These are phyloP conservation scores for Albizia julibrissin DNA, from an alignment of 306 rosid genomes.

Conservation along the genomic window DNA sequence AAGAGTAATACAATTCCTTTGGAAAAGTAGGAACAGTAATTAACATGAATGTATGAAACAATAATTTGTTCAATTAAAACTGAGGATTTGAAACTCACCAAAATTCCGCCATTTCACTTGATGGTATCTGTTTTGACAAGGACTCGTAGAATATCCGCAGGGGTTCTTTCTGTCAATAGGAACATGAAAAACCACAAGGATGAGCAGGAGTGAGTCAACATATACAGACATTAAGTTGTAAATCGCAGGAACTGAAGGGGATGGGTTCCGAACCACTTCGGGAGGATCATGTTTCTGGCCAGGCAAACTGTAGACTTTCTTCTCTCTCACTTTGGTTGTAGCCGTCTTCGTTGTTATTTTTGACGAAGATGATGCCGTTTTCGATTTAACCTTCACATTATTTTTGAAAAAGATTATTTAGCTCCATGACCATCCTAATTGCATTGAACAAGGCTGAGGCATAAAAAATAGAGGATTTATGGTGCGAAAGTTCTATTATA, in stretches of 20 bases:
- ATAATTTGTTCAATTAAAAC: neutral
- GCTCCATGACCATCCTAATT: conserved; percentile 30
- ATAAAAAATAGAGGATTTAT: neutral
- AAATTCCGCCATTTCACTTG: conserved; percentile 89
- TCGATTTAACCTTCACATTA: conserved; percentile 70
- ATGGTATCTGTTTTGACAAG: conserved; percentile 82
- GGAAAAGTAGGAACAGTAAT: neutral
- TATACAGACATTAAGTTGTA: neutral
- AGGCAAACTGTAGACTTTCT: conserved; percentile 74
- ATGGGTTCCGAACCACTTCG: conserved; percentile 66
- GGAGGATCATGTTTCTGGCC: conserved; percentile 97
- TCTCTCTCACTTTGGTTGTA: conserved; percentile 66
- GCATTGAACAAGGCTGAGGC: conserved; percentile 20
- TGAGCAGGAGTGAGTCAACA: conserved; percentile 19
- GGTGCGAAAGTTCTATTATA: neutral
- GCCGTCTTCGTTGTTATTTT: conserved; percentile 46
- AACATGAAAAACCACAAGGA: conserved; percentile 32
- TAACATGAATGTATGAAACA: neutral
- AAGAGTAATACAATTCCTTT: neutral
- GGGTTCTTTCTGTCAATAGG: conserved; percentile 69
- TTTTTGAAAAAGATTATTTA: conserved; percentile 27
- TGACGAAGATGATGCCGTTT: conserved; percentile 44
- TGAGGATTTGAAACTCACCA: conserved; percentile 43
- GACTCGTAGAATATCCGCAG: conserved; percentile 50
- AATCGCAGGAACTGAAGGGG: conserved; percentile 27